Evolutionary conservation across 1,284 basidiomycete genomes (phyloP), one percentile per base, ranked within the genome.

Genomic region (Pterulicium gracile): DNA sequence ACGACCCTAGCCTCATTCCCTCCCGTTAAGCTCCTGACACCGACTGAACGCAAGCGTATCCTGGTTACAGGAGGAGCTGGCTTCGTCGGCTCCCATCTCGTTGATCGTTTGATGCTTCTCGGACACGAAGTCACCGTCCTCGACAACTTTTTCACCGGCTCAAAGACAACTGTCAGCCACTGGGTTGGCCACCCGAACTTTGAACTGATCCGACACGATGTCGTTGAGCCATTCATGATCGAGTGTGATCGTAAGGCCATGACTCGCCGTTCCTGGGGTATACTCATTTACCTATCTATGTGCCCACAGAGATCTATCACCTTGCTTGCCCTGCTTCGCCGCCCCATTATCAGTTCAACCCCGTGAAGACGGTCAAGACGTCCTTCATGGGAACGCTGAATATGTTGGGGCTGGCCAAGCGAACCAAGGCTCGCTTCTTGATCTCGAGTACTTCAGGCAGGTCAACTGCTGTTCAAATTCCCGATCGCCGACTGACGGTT

Each of bases 161-260:
- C 88, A 46, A 94, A 94, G 65, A 93, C 89, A 24, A 94, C 92
- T 44, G 81, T 97, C 54, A 87, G 83, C 51, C 90, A 94, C 62
- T 93, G 89, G 89, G 76, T 93, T 52, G 95, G 95, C 2, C 95
- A 98, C 65, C 95, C 95, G 50, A 97, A 97, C 70, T 98, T 98
- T 57, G 95, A 98, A 67, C 73, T 98, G 66, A 89, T 98, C 53
- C 81, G 95, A 50, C 95, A 98, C 65, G 95, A 98, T 63, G 88
- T 98, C 17, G 86, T 95, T 44, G 88, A 96, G 61, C 90, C 93
- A 2, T 94, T 94, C 71, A 86, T 94, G 81, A 94, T 94, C 61
- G 93, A 96, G 65, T 94, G 92, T 54, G 93, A 97, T 67, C 90
- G 91, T 91, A 61, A 24, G 23, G 22, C 48, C 50, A 10, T 7